These are phyloP conservation scores for Begonia peltatifolia DNA, from an alignment of 306 rosid genomes.

Conservation along the genomic window DNA sequence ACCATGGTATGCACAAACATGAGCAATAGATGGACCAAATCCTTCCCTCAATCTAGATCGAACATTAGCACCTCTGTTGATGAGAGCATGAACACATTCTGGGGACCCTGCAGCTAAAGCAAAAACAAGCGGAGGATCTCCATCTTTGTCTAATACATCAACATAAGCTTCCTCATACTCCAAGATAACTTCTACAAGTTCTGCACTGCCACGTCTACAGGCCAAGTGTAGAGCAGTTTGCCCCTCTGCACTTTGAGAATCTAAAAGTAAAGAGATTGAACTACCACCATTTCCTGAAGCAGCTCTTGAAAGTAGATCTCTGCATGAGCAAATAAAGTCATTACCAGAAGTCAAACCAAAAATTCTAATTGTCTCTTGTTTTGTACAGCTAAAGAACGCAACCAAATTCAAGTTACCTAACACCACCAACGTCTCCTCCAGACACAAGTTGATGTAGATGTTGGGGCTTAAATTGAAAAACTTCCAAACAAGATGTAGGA, in stretches of 20 bases:
- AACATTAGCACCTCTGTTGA: constrained; percentile 76
- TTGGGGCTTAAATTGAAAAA: constrained; percentile 37
- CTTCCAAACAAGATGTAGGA: constrained; percentile 40
- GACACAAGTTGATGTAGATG: constrained; percentile 76
- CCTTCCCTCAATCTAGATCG: constrained; percentile 82
- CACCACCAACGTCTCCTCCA: constrained; percentile 69
- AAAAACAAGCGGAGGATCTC: constrained; percentile 96
- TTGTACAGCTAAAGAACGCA: constrained; percentile 3
- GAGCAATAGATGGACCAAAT: constrained; percentile 89
- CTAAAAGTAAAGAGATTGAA: constrained; percentile 52
- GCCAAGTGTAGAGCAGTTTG: constrained; percentile 98
- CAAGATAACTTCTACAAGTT: constrained; percentile 81
- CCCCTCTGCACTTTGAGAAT: constrained; percentile 81
- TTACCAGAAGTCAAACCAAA: too few relatives aligned
- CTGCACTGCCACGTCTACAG: constrained; percentile 85
- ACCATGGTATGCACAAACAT: constrained; percentile 95
- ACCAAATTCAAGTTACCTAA: constrained; percentile 46
- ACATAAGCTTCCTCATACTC: constrained; percentile 67
- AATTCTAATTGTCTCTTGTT: too few relatives aligned
- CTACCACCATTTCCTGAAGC: constrained; percentile 41
- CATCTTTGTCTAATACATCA: constrained; percentile 89
- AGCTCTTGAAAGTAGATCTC: constrained; percentile 69
- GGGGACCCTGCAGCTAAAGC: constrained; percentile 97
- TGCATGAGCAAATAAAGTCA: constrained; percentile 21
- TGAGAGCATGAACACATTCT: constrained; percentile 71